Evolutionary conservation across 352 stramenopile species (phyloP), one percentile per base, ranked within the genome.

Genomic region (Pythium rishiriense): DNA sequence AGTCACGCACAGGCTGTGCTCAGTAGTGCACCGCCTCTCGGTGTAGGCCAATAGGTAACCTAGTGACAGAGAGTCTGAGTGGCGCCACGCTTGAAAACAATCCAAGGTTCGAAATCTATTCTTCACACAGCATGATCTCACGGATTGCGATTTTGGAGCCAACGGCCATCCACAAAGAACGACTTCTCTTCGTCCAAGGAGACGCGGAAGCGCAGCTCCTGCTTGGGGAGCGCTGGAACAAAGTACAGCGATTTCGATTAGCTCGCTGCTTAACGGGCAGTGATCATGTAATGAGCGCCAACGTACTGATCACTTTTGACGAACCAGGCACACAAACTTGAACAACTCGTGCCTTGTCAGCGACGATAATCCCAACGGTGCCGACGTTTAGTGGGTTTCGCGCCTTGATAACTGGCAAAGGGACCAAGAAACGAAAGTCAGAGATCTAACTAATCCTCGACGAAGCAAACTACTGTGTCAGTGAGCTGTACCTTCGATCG

Each of bases 361-460:
- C 69, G n/a, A 93, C 60, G 55, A 93, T 49, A 45, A 93, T 81
- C 4, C 84, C 84, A 3, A 49, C 65, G 1, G 74, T 39, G 1
- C 82, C 81, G 17, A 93, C 55, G 33, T 82, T 76, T 41, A 70
- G 78, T 46, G 84, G 84, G 61, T 90, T 90, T 8, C 60, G 61
- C 7, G 82, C 85, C 43, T 75, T 74, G 52, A 86, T 56, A 26
- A 93, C 81, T 89, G 9, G 2, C 3, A 9, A 43, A 6, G 9
- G 2, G 31, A 51, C 12, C 19, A 9, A 19, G 21, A 37, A 4
- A n/a, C 35, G 62, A 28, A 48, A 12, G 37, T 43, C 14, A n/a
- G 12, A n/a, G 37, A 5, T 43, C 37, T n/a, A n/a, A n/a, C n/a
- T n/a, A n/a, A n/a, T n/a, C n/a, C n/a, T n/a, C n/a, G n/a, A n/a